These are phyloP conservation scores for Lichenothelia convexa DNA, from an alignment of 495 filamentous ascomycete species.

Conservation along the genomic window DNA sequence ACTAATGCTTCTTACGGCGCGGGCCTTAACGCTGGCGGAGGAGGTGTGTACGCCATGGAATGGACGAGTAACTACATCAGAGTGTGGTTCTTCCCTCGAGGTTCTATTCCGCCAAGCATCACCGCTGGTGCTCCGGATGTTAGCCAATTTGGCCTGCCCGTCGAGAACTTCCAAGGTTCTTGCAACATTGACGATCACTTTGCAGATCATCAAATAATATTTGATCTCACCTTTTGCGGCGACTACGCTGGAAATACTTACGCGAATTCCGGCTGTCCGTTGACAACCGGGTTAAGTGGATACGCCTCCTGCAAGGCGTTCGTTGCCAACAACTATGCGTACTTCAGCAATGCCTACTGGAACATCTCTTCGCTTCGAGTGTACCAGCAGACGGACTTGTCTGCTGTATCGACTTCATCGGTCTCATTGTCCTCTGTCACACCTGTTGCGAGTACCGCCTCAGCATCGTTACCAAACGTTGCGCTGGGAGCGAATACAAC, in stretches of 20 bases:
- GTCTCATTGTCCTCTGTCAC: conserved; percentile 52
- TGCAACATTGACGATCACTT: conserved; percentile 53
- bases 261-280: conserved; percentile 8
- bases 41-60: conserved; percentile 63
- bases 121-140: conserved; percentile 39
- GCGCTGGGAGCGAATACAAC: too few relatives aligned
- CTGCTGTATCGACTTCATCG: conserved; percentile 36
- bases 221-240: conserved; percentile 78
- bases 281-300: conserved; percentile 2
- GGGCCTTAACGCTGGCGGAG: conserved; percentile 46
- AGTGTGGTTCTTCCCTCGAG: conserved; percentile 62
- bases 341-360: not conserved
- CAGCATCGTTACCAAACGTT: too few relatives aligned
- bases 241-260: conserved; percentile 60
- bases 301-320: conserved; percentile 12
- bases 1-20: conserved; percentile 36
- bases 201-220: conserved; percentile 51
- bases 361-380: not conserved
- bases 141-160: conserved; percentile 45
- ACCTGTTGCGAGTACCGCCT: conserved; percentile 2
- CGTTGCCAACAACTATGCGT: conserved; percentile 2
- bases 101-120: conserved; percentile 39
- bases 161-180: conserved; percentile 38
- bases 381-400: not conserved
- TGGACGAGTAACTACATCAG: conserved; percentile 52